A percentile compares a stretch with the other conserved stretches of the same genome.
Conservation (phyloP, 1,284 basidiomycete genomes). For the Pterulicium gracile region DNA sequence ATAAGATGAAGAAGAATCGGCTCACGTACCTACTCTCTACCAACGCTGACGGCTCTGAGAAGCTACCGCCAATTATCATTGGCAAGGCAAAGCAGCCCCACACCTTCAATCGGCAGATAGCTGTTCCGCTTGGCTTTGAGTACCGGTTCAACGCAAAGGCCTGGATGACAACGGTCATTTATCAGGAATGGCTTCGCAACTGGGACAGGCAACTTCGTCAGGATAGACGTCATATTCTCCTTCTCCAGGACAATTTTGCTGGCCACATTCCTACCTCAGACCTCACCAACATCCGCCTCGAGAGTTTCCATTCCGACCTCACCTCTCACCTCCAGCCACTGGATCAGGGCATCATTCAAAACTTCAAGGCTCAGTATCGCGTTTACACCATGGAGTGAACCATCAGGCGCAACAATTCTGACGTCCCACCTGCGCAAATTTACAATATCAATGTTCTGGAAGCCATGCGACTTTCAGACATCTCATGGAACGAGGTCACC, state of each 20-base stretch:
- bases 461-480: conserved; percentile 18
- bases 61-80: conserved; percentile 18
- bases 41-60: conserved; percentile 22
- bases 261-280: conserved; percentile 15
- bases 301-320: conserved; percentile 9
- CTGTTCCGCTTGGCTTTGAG: conserved; percentile 16
- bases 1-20: conserved; percentile 16
- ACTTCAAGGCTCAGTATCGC: conserved; percentile 22
- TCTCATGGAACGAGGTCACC: conserved; percentile 14
- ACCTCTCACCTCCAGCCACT: conserved; percentile 13
- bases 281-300: conserved; percentile 12
- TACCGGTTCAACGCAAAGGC: conserved; percentile 21
- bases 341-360: conserved; percentile 20
- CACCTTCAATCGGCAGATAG: conserved; percentile 15
- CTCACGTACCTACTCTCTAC: conserved; percentile 19
- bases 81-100: conserved; percentile 17
- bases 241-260: conserved; percentile 21
- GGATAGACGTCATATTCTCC: conserved; percentile 15
- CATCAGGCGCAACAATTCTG: conserved; percentile 19
- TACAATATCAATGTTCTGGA: conserved; percentile 24
- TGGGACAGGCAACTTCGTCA: conserved; percentile 15
- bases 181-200: conserved; percentile 16
- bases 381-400: conserved; percentile 15
- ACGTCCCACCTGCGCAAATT: conserved; percentile 15
- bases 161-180: conserved; percentile 22